These are phyloP conservation scores for Daldinia sp. DNA, from an alignment of 2,329 filamentous ascomycete species.

Conservation along the genomic window DNA sequence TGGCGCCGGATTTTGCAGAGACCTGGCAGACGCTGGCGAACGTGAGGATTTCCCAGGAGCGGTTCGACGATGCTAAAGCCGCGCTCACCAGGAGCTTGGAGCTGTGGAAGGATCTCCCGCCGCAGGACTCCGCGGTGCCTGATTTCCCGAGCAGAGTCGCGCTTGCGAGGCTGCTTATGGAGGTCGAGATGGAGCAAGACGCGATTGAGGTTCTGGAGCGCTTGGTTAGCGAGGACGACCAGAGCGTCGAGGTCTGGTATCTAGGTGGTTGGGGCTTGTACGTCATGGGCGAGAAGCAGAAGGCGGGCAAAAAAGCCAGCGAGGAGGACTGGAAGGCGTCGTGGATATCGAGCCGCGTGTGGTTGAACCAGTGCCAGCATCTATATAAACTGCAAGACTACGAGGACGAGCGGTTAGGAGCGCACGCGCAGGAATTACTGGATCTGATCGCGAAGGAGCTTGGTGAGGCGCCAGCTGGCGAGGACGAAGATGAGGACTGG, in stretches of 20 bases:
- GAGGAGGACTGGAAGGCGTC: constrained; percentile 68
- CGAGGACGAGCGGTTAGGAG: constrained; percentile 82
- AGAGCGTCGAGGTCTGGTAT: constrained; percentile 97
- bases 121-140: constrained; percentile 78
- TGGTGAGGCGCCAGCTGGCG: constrained; percentile 68
- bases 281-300: constrained; percentile 78
- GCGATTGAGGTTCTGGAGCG: constrained; percentile 88
- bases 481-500: constrained; percentile 65
- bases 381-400: constrained; percentile 86
- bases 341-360: constrained; percentile 81
- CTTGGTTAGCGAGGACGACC: constrained; percentile 88
- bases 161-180: constrained; percentile 87
- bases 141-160: constrained; percentile 89
- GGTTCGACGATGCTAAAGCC: constrained; percentile 81
- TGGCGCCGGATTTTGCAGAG: constrained; percentile 84
- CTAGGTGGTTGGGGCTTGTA: constrained; percentile 94
- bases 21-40: constrained; percentile 96
- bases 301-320: constrained; percentile 57
- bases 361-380: constrained; percentile 83
- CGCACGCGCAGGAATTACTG: constrained; percentile 80
- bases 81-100: constrained; percentile 84
- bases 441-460: constrained; percentile 72
- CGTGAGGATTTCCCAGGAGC: constrained; percentile 88
- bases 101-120: constrained; percentile 83
- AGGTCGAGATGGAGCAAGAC: constrained; percentile 86